Base-by-base conservation (phyloP, 768 basidiomycete genomes). In the Boletellus emodensis region DNA sequence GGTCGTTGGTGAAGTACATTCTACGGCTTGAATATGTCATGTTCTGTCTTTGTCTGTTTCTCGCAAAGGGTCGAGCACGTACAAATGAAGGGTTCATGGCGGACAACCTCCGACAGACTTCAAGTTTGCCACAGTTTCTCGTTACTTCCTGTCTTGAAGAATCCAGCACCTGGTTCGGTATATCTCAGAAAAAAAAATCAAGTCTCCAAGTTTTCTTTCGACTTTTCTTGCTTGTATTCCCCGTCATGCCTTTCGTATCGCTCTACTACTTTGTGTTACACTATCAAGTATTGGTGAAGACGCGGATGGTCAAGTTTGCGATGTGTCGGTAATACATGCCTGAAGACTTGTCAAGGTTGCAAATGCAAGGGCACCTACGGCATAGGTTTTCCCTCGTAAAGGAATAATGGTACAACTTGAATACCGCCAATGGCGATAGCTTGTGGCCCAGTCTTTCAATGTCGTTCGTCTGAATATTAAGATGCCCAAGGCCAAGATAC, bases 141-240 rank as follows among this genome's bases (percentile, higher is more conserved):
- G 67, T 74, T 73, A 71, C 71, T 74, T 68, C 62, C 63, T 71
- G 63, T 69, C 71, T 68, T 72, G 74, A 73, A 76, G 73, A 75
- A 66, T 67, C 57, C 58, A 58, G 54, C 57, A 68, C 73, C 58
- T 67, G 73, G 77, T 78, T 77, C 77, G 74, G 75, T 82, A 79
- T 68, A 66, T 72, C 38, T 40, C 71, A 77, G 71, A 77, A 70
- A 72, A 72, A 62, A 72, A 72, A 72, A 65, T 72, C 80, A 82
- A 83, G 79, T 80, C 81, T 77, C 24, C 81, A 83, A 83, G 81
- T 84, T 71, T 77, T 71, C 68, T 75, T 64, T 75, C 74, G 65
- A 71, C 72, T 69, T 78, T 75, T 79, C 75, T 74, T 74, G 68
- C 70, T 75, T 66, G 70, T 72, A 69, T 60, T 65, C 56, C 56